A percentile compares a stretch with the other conserved stretches of the same genome.
These are phyloP conservation scores for Acmispon strigosus DNA, from an alignment of 306 rosid genomes.

Conservation along the genomic window DNA sequence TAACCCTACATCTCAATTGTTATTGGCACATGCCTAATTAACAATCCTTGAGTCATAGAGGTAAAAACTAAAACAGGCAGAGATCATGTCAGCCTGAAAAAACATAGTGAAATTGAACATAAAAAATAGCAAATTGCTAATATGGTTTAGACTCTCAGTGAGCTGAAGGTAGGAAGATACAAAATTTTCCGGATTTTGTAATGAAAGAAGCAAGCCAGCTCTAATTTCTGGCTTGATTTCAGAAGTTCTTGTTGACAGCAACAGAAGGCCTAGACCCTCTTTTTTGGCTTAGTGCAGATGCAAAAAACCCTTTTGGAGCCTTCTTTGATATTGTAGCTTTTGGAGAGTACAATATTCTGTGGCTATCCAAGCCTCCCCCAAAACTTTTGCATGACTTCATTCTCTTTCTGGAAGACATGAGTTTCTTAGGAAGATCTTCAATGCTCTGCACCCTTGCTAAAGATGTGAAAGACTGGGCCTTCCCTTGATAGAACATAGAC, in stretches of 20 bases:
- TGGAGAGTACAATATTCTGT: conserved; percentile 35
- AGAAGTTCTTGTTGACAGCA: conserved; percentile 20
- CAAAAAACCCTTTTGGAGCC: conserved; percentile 40
- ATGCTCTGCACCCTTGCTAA: conserved; percentile 54
- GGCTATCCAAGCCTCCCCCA: conserved; percentile 55
- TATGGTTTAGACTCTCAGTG: conserved; percentile 3
- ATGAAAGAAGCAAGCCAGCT: background rate
- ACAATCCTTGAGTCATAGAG: background rate
- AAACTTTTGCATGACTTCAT: conserved; percentile 69
- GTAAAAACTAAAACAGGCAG: background rate
- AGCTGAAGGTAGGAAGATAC: background rate
- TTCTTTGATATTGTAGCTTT: conserved; percentile 70
- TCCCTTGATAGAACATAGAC: conserved; percentile 72
- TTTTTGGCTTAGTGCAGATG: conserved; percentile 26
- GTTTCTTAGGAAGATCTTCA: conserved; percentile 77
- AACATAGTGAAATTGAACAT: background rate
- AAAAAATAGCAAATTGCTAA: background rate
- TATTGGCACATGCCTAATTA: background rate
- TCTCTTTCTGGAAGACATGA: conserved; percentile 37
- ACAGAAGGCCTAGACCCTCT: conserved; percentile 32
- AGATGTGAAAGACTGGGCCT: conserved; percentile 68
- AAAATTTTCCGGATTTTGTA: background rate
- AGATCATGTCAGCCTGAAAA: background rate
- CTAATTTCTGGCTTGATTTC: background rate
- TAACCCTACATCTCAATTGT: background rate